phyloP scores from a whole-genome alignment of 2,329 filamentous ascomycete genomes.

The Exophiala phaeomuriformis region DNA sequence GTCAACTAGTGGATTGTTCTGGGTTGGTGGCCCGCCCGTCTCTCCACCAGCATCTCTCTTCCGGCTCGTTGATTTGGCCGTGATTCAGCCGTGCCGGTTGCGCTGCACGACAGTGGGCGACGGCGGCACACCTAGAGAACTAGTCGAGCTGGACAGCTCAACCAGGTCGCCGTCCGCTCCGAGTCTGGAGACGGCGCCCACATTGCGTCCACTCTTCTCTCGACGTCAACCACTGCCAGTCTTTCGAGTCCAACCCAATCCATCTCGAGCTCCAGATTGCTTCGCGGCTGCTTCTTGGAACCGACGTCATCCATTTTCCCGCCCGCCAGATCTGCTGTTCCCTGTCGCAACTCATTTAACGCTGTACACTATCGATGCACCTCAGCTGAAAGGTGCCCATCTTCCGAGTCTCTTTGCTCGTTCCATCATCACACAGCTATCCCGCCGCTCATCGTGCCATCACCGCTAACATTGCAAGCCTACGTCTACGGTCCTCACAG shows the following conservation, averaged over 20 bases:
- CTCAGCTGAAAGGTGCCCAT: too few relatives aligned
- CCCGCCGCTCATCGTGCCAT: too few relatives aligned
- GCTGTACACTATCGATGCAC: too few relatives aligned
- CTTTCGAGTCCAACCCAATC: background rate
- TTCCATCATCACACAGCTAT: too few relatives aligned
- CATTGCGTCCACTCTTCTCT: background rate
- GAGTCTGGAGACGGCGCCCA: background rate
- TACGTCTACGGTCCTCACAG: background rate
- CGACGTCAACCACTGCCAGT: background rate
- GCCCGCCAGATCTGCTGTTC: background rate
- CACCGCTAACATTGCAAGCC: too few relatives aligned
- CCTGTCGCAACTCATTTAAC: slow-evolving; percentile 2
- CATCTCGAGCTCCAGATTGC: slow-evolving; percentile 2
- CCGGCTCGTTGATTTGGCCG: background rate
- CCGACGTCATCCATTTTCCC: slow-evolving; percentile 23
- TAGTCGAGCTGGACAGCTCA: background rate
- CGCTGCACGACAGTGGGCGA: slow-evolving; percentile 11
- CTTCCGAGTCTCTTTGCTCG: too few relatives aligned
- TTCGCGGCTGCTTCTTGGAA: slow-evolving; percentile 10
- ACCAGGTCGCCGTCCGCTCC: background rate
- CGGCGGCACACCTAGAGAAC: background rate
- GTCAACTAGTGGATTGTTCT: background rate
- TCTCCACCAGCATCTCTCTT: slow-evolving; percentile 2
- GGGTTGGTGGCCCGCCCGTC: background rate
- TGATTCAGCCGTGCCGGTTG: slow-evolving; percentile 16